These are phyloP conservation scores for Claviceps fusiformis DNA, from an alignment of 2,329 filamentous ascomycete genomes.

Conservation along the genomic window DNA sequence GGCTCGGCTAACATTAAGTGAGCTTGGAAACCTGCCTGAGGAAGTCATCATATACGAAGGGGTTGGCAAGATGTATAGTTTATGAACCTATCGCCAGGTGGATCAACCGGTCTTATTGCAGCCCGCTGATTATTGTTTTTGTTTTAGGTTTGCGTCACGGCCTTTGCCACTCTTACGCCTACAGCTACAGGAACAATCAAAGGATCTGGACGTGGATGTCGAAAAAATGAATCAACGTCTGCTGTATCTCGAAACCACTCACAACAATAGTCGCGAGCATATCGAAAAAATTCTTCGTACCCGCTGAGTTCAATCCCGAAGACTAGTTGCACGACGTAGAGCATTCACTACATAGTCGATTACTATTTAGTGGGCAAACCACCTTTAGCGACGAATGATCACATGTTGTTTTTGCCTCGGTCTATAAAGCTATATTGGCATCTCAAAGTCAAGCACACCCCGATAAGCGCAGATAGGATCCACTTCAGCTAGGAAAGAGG, in stretches of 20 bases:
- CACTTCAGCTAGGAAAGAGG: no score
- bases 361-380: no score
- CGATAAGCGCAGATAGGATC: no score
- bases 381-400: no score
- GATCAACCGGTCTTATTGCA: not conserved
- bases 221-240: slow-evolving; percentile 75
- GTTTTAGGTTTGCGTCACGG: slow-evolving; percentile 68
- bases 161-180: slow-evolving; percentile 60
- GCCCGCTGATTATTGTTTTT: not conserved
- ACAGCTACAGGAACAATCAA: slow-evolving; percentile 62
- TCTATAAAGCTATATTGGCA: no score
- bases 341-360: no score
- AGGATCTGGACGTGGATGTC: slow-evolving; percentile 64
- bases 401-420: no score
- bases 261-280: slow-evolving; percentile 85
- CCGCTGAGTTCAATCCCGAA: slow-evolving; percentile 17
- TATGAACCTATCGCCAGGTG: not conserved
- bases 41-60: slow-evolving; percentile 83
- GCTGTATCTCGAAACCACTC: slow-evolving; percentile 86
- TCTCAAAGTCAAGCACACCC: no score
- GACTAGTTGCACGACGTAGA: no score
- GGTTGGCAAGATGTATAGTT: slow-evolving; percentile 82
- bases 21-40: slow-evolving; percentile 62
- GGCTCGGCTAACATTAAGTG: slow-evolving; percentile 72
- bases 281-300: slow-evolving; percentile 72